Evolutionary conservation across 139 green algal species (phyloP).

Genomic region (Chlorella sorokiniana): DNA sequence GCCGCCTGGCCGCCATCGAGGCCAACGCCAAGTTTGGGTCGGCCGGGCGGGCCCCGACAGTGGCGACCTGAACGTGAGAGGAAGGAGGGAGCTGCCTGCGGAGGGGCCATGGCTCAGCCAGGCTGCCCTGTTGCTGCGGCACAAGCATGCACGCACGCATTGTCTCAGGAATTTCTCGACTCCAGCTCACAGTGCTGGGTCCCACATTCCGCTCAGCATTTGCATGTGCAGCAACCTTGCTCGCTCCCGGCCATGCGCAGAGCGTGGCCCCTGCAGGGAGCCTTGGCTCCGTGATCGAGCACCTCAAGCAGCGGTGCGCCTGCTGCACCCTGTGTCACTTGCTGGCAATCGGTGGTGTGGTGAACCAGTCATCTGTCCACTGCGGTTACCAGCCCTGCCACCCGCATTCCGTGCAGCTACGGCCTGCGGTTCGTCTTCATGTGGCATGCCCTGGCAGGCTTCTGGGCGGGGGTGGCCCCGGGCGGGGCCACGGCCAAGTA

Average conservation of each 20-base stretch:
- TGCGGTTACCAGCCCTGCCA: too few species aligned
- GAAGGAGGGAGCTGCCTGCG: neutral
- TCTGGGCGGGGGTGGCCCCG: conserved; percentile 30
- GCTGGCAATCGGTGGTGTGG: too few species aligned
- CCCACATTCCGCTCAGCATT: too few species aligned
- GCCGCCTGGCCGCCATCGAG: conserved; percentile 66
- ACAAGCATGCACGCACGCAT: too few species aligned
- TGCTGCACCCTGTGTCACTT: too few species aligned
- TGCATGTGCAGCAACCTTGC: neutral
- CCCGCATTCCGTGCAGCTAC: too few species aligned
- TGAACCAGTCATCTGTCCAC: too few species aligned
- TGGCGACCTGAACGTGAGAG: conserved; percentile 2
- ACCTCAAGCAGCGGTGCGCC: conserved; percentile 56
- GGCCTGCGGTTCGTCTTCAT: conserved; percentile 79
- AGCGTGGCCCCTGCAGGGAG: conserved; percentile 33
- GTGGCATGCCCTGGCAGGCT: conserved; percentile 90
- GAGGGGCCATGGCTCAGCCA: neutral
- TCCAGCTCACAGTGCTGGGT: too few species aligned
- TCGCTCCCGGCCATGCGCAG: neutral
- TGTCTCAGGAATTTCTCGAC: too few species aligned
- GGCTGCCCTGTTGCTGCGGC: neutral
- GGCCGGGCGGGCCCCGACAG: conserved; percentile 27
- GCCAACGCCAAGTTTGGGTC: conserved; percentile 86
- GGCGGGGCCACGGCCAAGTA: conserved; percentile 11
- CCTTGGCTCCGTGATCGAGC: conserved; percentile 62